Evolutionary conservation across 306 rosid genomes (phyloP), one percentile per base, ranked within the genome.

Genomic region (Gastrolobium villosum): DNA sequence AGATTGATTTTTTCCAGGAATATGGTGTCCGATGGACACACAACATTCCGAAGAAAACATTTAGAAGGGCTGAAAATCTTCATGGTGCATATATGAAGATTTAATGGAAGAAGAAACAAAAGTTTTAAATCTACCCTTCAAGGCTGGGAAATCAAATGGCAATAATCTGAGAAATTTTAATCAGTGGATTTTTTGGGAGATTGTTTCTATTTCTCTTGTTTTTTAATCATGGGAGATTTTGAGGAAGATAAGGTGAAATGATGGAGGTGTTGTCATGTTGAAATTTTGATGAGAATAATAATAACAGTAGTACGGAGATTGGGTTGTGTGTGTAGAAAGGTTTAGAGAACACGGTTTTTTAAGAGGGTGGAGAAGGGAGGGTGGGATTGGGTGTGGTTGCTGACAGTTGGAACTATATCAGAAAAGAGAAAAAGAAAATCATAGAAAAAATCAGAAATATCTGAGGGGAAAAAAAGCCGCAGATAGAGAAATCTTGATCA

Each of bases 51-150:
- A 44, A 63, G 85, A 32, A 78, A 82, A 52, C 35, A 36, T 34
- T 63, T 45, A 28, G 79, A 74, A 3, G 76, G 69, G 55, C 10
- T 82, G 52, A 62, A 82, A 20, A 46, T 70, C 37, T 55, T 81
- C 86, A 82, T 85, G 49, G 75, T 74, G 83, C 81, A 69, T 85
- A 49, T 70, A 63, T 49, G 81, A 35, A 8, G 41, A 4, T 5
- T 5, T 5, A 43, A 20, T 20, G 0, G 6, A 62, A 55, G 41
- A 65, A 52, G 7, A 20, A 20, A 20, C 26, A 20, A 20, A 20
- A 20, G 26, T 20, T n/a, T n/a, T n/a, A 20, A 20, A 20, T 20
- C 0, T 20, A 20, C 26, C 26, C 26, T 20, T 20, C 26, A 20
- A 20, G 26, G 1, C 26, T 20, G 26, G 26, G 26, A 20, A 20